Evolutionary conservation across 1,139 yeast species (phyloP).

Genomic region (Magnusiomyces ingens): DNA sequence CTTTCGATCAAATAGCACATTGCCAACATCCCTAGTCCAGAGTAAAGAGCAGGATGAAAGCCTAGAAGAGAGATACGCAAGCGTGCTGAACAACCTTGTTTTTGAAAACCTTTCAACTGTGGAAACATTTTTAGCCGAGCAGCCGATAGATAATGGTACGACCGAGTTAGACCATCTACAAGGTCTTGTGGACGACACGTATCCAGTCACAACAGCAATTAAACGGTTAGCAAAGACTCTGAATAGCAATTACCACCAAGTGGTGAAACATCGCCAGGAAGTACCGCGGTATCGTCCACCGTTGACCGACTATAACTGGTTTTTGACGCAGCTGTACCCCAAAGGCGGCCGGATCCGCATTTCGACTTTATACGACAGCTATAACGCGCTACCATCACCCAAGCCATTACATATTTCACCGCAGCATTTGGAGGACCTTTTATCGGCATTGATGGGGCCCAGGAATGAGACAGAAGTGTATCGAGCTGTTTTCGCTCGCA

Average conservation of each 20-base stretch:
- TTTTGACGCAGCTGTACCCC: conserved; percentile 23
- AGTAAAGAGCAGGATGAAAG: not conserved
- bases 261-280: conserved; percentile 12
- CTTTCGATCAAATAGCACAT: not conserved
- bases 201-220: conserved; percentile 3
- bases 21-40: not conserved
- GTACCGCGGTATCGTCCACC: conserved; percentile 18
- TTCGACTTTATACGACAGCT: conserved; percentile 32
- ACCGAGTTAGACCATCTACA: conserved; percentile 9
- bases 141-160: not conserved
- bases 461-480: conserved; percentile 4
- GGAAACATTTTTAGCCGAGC: not conserved
- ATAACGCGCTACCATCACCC: conserved; percentile 33
- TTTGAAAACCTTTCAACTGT: not conserved
- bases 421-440: conserved; percentile 38
- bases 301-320: conserved; percentile 23
- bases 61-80: not conserved
- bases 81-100: not conserved
- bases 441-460: conserved; percentile 29
- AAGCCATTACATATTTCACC: conserved; percentile 33
- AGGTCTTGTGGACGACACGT: conserved; percentile 6
- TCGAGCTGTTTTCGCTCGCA: conserved; percentile 9
- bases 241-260: conserved; percentile 12
- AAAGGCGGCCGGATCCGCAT: conserved; percentile 16
- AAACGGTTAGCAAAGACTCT: conserved; percentile 9